Percentiles rank a stretch among this genome's conserved stretches.
These are phyloP conservation scores for Phytophthora cactorum DNA, from an alignment of 352 stramenopile genomes.

Conservation along the genomic window DNA sequence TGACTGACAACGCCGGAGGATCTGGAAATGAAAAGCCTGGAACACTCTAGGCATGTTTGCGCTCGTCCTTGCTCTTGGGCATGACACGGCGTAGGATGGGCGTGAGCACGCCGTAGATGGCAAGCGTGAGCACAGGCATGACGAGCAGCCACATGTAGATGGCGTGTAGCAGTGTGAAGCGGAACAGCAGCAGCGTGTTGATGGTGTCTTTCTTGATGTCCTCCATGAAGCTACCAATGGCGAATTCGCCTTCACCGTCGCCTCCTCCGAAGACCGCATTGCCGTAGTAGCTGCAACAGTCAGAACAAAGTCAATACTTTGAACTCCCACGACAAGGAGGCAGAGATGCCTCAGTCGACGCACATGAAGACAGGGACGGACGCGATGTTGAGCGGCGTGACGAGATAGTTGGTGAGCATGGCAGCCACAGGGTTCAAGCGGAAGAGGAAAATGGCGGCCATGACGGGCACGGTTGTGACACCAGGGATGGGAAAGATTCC, in stretches of 20 bases:
- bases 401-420: conserved; percentile 87
- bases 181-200: conserved; percentile 77
- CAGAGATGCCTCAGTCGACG: conserved; percentile 12
- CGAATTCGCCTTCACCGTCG: conserved; percentile 66
- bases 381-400: conserved; percentile 81
- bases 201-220: conserved; percentile 78
- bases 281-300: conserved; percentile 59
- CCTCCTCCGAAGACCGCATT: conserved; percentile 51
- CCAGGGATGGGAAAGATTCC: conserved; percentile 84
- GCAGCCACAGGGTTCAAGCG: conserved; percentile 80
- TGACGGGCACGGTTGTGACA: conserved; percentile 74
- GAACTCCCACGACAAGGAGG: background rate
- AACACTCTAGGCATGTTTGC: conserved; percentile 44
- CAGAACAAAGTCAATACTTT: conserved; percentile 6
- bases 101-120: conserved; percentile 70
- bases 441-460: conserved; percentile 81
- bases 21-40: conserved; percentile 4
- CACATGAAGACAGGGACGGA: conserved; percentile 83
- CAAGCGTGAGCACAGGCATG: conserved; percentile 64
- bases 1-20: background rate
- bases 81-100: conserved; percentile 72
- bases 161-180: conserved; percentile 79
- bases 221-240: conserved; percentile 69
- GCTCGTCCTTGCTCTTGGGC: conserved; percentile 57
- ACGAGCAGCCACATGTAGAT: conserved; percentile 84